Evolutionary conservation across 352 stramenopile genomes (phyloP), one percentile per base, ranked within the genome.

Genomic region (Phytophthora rubi): DNA sequence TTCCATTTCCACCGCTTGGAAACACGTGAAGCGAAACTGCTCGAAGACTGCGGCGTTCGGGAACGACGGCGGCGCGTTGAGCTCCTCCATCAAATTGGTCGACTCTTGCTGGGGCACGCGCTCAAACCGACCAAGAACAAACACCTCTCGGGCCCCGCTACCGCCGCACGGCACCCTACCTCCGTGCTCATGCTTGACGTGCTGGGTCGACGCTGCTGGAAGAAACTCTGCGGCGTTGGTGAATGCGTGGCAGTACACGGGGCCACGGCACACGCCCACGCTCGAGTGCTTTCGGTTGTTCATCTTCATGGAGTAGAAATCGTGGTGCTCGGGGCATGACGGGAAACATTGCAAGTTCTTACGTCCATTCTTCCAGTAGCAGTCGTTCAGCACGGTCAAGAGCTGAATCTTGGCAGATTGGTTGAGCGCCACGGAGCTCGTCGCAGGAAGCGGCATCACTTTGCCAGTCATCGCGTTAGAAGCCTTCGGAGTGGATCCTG

Each of bases 261-360:
- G 86, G 3, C 85, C 86, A 23, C 88, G 88, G 65, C 89, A 96
- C 2, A 96, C 89, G 1, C 89, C 89, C 16, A 94, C 85, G 62
- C 82, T 92, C 55, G 85, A 89, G 65, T 96, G 89, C 72, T 96
- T 96, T 49, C 85, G 85, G 71, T 93, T 93, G 73, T 92, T 94
- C 78, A 95, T 94, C 76, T 94, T 94, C 87, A 95, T 95, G 6
- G 86, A 93, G 75, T 93, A 95, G 28, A 96, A 97, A 70, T 97
- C 90, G 61, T 90, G 81, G 68, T 95, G 87, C 62, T 96, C 89
- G 16, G 89, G 89, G 35, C 90, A 97, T 3, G 82, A 79, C 8
- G 90, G 90, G 59, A 97, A 97, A 62, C 90, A 97, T 68, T 97
- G 90, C 49, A 97, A 56, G 64, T 97, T 97, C 70, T 96, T 97